These are phyloP conservation scores for Starmerella kuoi DNA, from an alignment of 805 yeast genomes.

Conservation along the genomic window DNA sequence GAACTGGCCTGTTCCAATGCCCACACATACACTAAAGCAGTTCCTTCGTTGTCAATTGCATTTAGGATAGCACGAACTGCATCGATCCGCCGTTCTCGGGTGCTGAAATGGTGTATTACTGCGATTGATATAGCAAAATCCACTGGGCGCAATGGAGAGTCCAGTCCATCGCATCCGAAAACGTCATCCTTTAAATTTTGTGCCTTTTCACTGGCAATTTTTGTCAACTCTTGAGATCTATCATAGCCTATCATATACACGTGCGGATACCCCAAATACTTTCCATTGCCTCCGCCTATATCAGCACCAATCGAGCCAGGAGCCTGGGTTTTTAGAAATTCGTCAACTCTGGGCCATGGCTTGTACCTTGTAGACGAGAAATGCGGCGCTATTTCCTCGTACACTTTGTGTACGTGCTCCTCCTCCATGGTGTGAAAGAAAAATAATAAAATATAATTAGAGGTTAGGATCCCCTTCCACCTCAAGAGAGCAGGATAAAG, in stretches of 20 bases:
- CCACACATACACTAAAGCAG: constrained; percentile 83
- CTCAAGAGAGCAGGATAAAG: no score
- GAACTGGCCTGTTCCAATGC: constrained; percentile 85
- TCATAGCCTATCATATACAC: constrained; percentile 58
- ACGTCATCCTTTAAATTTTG: constrained; percentile 41
- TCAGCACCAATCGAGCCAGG: constrained; percentile 69
- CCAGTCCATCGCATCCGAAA: constrained; percentile 70
- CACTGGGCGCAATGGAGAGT: constrained; percentile 33
- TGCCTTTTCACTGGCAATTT: constrained; percentile 49
- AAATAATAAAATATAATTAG: neutral
- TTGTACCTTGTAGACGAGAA: constrained; percentile 89
- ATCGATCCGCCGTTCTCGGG: constrained; percentile 59
- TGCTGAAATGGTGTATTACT: constrained; percentile 91
- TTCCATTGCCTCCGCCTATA: constrained; percentile 96
- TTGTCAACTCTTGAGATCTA: constrained; percentile 27
- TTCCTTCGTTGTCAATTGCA: constrained; percentile 46
- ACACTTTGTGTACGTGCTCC: constrained; percentile 70
- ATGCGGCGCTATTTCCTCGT: constrained; percentile 83
- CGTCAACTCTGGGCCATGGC: constrained; percentile 94
- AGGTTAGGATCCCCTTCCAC: no score
- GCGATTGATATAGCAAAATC: constrained; percentile 94
- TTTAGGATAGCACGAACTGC: constrained; percentile 63
- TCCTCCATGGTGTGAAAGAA: constrained; percentile 36
- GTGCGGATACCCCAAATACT: constrained; percentile 64
- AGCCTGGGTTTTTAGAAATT: constrained; percentile 41